Evolutionary conservation across 192 early-diverging fungal species (phyloP).

Genomic region (Umbelopsis vinacea): DNA sequence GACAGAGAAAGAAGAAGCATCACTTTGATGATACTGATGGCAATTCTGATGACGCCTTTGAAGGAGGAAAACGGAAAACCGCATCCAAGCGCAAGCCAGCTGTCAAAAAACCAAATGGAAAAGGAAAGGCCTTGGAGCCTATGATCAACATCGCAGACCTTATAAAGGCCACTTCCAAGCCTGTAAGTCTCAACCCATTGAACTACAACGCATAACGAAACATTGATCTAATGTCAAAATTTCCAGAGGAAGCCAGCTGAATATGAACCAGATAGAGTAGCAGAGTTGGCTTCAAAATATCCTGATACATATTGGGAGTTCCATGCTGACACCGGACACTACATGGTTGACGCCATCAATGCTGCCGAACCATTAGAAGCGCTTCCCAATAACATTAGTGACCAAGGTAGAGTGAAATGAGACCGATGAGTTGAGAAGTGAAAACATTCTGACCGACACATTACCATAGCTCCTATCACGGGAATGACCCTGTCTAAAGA

Average conservation of each 20-base stretch:
- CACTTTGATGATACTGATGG: conserved; percentile 19
- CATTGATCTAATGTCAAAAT: background rate
- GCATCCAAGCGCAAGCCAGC: conserved; percentile 20
- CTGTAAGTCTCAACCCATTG: background rate
- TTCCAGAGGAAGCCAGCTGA: conserved; percentile 22
- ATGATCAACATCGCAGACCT: conserved; percentile 8
- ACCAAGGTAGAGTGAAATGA: conserved; percentile 57
- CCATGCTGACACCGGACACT: conserved; percentile 53
- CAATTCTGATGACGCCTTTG: conserved; percentile 19
- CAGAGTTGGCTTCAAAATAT: conserved; percentile 55
- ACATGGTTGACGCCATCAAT: conserved; percentile 71
- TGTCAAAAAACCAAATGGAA: conserved; percentile 24
- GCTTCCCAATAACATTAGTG: conserved; percentile 67
- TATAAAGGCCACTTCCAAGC: conserved; percentile 5
- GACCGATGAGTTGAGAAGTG: background rate
- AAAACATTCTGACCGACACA: background rate
- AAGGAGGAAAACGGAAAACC: conserved; percentile 18
- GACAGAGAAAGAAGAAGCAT: conserved; percentile 6
- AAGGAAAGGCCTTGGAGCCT: conserved; percentile 8
- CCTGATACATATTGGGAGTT: conserved; percentile 67
- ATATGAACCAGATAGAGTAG: conserved; percentile 59
- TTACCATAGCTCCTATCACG: conserved; percentile 65
- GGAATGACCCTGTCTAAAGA: conserved; percentile 86
- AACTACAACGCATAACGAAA: background rate
- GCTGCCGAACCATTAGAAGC: conserved; percentile 70